Percentiles rank a stretch among this genome's conserved stretches.
phyloP scores from a whole-genome alignment of 2,329 filamentous ascomycete genomes.

The Septoria linicola region DNA sequence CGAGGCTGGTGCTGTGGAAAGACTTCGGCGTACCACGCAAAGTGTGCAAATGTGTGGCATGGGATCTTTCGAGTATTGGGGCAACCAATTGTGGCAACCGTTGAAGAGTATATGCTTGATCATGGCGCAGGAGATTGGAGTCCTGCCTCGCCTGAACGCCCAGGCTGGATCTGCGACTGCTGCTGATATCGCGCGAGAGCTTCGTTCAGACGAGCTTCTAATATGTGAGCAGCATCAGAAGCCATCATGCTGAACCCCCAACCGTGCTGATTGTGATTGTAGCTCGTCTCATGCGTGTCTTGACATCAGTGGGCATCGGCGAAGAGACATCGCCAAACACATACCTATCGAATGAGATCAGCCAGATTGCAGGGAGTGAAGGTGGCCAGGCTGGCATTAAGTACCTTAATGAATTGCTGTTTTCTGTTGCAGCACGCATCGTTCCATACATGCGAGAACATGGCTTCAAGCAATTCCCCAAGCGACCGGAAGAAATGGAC shows the following conservation, averaged over 20 bases:
- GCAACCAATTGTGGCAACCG: slow-evolving; percentile 8
- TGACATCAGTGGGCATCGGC: slow-evolving; percentile 12
- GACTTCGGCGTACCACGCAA: slow-evolving; percentile 11
- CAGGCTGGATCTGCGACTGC: slow-evolving; percentile 2
- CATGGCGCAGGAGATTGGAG: slow-evolving; percentile 15
- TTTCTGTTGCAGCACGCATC: slow-evolving; percentile 11
- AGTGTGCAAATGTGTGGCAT: slow-evolving; percentile 12
- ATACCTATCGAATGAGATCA: slow-evolving; percentile 11
- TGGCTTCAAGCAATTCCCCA: slow-evolving; percentile 16
- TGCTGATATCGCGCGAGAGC: neutral
- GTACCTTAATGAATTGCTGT: slow-evolving; percentile 15
- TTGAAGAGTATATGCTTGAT: slow-evolving; percentile 17
- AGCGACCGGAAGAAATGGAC: slow-evolving; percentile 15
- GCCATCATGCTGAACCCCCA: too few relatives aligned
- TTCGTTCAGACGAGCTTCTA: slow-evolving; percentile 4
- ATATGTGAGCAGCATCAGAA: slow-evolving; percentile 6
- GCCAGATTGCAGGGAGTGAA: slow-evolving; percentile 9
- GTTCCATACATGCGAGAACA: slow-evolving; percentile 18
- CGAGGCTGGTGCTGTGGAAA: slow-evolving; percentile 11
- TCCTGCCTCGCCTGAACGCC: slow-evolving; percentile 12
- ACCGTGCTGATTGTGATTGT: neutral
- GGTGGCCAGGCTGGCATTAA: slow-evolving; percentile 16
- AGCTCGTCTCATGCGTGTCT: slow-evolving; percentile 18
- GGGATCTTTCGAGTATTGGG: slow-evolving; percentile 16
- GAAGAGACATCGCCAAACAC: slow-evolving; percentile 10